Evolutionary conservation across 2,329 filamentous ascomycete species (phyloP), one percentile per base, ranked within the genome.

Genomic region (Fusarium liriodendri): DNA sequence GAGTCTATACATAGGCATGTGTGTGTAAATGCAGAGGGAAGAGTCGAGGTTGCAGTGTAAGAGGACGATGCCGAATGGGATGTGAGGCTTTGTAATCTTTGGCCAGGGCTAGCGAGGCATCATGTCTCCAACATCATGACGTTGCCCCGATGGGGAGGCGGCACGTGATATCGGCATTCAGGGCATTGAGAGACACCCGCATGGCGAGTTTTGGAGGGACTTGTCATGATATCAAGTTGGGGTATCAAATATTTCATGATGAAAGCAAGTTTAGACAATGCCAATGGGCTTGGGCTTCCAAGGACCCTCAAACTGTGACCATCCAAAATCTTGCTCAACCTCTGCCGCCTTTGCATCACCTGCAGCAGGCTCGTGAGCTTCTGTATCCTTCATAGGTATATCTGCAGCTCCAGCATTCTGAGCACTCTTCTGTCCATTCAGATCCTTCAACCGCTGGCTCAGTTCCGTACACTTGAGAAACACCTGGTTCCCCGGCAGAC

Each of bases 241-340:
- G 72, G 70, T 71, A 76, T 77, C 61, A 61, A 58, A 38, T 47
- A 47, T 47, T 20, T 22, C 25, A 61, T 25, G 7, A 29, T 29
- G 14, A 32, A 29, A 16, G 9, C 22, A 29, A 25, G 10, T 18
- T 82, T 76, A 90, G 10, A 87, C 84, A 62, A 88, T 82, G 6
- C 89, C 89, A 74, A 91, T 91, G 0, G 89, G 89, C 74, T 87
- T 89, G 11, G 89, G 85, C 67, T 85, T 86, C 89, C 89, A 91
- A 3, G 82, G 78, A 9, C 87, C 88, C 58, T 87, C 80, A 72
- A 87, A 88, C 66, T 82, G 81, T 25, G 83, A 82, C 89, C 89
- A 91, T 18, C 80, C 82, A 58, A 73, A 72, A 50, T 75, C 73
- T 29, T 73, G 66, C 50, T 78, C 77, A 6, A 59, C 57, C 7